Conservation (phyloP, 768 basidiomycete genomes). For the Panaeolus cyanescens region DNA sequence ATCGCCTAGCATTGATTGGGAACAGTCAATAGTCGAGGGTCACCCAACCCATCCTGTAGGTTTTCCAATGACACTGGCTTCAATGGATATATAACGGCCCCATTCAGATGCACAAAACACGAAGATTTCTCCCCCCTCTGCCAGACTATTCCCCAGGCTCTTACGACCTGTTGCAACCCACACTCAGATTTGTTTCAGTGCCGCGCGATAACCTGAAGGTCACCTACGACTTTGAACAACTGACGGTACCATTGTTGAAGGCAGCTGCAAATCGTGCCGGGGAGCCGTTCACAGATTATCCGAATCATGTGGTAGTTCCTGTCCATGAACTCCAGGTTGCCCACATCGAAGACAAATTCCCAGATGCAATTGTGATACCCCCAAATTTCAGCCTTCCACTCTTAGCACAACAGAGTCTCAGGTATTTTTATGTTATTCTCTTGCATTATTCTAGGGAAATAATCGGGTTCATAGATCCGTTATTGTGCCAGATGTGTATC, state of each 20-base stretch:
- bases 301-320: constrained; percentile 44
- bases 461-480: constrained; percentile 43
- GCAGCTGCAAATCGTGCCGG: constrained; percentile 40
- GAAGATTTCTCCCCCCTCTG: constrained; percentile 52
- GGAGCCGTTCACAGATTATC: constrained; percentile 30
- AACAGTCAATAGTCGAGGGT: constrained; percentile 61
- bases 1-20: constrained; percentile 57
- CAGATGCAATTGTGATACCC: constrained; percentile 44
- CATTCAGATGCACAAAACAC: constrained; percentile 59
- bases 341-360: constrained; percentile 53
- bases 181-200: constrained; percentile 47
- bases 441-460: background rate
- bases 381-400: constrained; percentile 42
- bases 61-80: background rate
- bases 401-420: constrained; percentile 55
- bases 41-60: constrained; percentile 62
- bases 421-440: constrained; percentile 30
- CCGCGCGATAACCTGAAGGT: constrained; percentile 44
- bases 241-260: constrained; percentile 41
- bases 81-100: background rate
- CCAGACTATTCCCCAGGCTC: constrained; percentile 44
- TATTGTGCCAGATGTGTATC: constrained; percentile 47
- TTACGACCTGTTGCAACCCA: constrained; percentile 52
- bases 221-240: constrained; percentile 52
- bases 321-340: constrained; percentile 56